Evolutionary conservation across 352 stramenopile genomes (phyloP).

Genomic region (Aphanomyces astaci): DNA sequence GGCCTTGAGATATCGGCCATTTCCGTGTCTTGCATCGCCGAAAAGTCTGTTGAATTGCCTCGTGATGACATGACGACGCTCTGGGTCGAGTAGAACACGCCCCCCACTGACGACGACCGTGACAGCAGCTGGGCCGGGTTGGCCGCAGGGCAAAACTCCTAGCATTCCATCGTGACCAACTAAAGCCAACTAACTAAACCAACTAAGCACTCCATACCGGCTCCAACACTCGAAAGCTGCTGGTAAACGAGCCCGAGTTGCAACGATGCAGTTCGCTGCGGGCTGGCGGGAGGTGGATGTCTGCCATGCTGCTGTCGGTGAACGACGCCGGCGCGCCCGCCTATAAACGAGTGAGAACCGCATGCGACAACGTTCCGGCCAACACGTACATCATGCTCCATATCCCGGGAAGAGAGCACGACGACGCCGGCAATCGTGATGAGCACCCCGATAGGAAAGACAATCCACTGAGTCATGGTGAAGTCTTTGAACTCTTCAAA

Average conservation of each 20-base stretch:
- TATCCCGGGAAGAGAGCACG: constrained; percentile 57
- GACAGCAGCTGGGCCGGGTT: constrained; percentile 16
- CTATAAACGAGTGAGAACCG: background rate
- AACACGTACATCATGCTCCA: constrained; percentile 32
- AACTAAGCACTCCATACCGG: background rate
- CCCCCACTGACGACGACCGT: constrained; percentile 19
- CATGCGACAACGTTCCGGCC: background rate
- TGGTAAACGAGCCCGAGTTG: constrained; percentile 15
- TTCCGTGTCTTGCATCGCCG: constrained; percentile 5
- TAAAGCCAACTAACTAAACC: no score
- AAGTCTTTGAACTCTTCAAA: constrained; percentile 78
- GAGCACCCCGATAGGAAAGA: constrained; percentile 34
- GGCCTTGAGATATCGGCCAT: background rate
- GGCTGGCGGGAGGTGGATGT: background rate
- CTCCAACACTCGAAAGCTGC: constrained; percentile 21
- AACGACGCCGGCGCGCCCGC: constrained; percentile 28
- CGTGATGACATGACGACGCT: constrained; percentile 15
- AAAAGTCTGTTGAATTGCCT: background rate
- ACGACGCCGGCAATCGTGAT: constrained; percentile 68
- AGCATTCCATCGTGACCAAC: no score
- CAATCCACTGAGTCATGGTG: constrained; percentile 31
- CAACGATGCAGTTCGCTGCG: background rate
- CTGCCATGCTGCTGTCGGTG: constrained; percentile 1
- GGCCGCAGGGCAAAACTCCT: constrained; percentile 20
- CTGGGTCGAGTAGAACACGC: constrained; percentile 20